A percentile compares a stretch with the other conserved stretches of the same genome.
phyloP scores from a whole-genome alignment of 2,329 filamentous ascomycete genomes.

The Paraconiothyrium brasiliense region DNA sequence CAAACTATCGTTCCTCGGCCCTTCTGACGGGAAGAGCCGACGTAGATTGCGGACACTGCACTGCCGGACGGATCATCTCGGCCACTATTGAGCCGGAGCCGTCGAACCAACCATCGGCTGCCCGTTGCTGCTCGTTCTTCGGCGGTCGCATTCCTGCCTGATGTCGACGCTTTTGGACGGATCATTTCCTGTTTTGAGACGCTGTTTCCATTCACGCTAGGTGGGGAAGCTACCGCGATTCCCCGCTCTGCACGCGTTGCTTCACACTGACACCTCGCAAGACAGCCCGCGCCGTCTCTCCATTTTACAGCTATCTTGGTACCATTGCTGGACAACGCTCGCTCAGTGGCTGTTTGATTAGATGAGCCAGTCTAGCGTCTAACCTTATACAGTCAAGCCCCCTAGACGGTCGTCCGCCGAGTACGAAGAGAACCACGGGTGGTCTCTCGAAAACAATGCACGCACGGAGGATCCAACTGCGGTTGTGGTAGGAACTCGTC shows the following conservation, averaged over 20 bases:
- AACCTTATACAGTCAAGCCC: neutral
- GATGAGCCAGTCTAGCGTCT: neutral
- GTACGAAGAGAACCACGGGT: neutral
- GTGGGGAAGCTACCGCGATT: neutral
- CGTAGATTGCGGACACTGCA: neutral
- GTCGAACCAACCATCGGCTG: neutral
- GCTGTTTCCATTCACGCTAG: neutral
- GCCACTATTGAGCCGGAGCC: neutral
- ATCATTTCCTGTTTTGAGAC: neutral
- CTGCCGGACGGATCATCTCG: neutral
- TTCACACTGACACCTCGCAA: neutral
- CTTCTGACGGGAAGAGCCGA: conserved; percentile 10
- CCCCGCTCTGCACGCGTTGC: neutral
- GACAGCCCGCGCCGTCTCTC: neutral
- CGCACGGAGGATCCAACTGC: neutral
- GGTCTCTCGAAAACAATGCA: neutral
- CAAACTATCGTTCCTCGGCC: conserved; percentile 9
- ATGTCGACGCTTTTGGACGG: neutral
- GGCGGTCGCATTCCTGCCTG: neutral
- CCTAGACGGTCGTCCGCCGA: neutral
- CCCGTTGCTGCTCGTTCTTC: neutral
- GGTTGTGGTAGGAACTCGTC: no score
- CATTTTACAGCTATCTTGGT: neutral
- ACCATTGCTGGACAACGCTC: neutral
- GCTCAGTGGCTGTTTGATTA: neutral